Conservation (phyloP, 176 grass and related monocot genomes). For the Eleusine coracana region DNA sequence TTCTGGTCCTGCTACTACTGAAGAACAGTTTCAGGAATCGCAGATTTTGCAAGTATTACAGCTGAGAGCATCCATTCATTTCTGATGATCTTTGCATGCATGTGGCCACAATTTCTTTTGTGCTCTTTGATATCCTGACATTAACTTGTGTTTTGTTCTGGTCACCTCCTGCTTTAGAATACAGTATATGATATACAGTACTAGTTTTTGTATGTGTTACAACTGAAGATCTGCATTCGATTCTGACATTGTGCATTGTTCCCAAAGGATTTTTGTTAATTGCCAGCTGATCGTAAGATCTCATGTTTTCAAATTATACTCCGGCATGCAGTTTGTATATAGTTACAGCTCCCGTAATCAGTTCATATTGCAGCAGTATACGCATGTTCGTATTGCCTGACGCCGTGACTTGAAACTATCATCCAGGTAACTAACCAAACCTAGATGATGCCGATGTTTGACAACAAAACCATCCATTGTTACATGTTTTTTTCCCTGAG, state of each 20-base stretch:
- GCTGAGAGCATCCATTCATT: neutral
- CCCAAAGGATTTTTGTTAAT: neutral
- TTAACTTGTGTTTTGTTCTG: neutral
- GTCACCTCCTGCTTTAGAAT: neutral
- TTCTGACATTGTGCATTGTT: neutral
- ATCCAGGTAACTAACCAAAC: no score
- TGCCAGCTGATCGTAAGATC: neutral
- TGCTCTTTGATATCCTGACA: neutral
- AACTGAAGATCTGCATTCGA: neutral
- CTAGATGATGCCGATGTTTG: no score
- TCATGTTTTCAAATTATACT: neutral
- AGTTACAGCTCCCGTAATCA: no score
- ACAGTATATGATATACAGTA: neutral
- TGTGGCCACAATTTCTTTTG: neutral
- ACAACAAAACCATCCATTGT: no score
- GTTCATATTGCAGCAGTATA: no score
- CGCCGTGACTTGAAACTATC: no score
- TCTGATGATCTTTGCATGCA: slow-evolving; percentile 7
- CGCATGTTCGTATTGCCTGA: no score
- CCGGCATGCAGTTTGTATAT: no score
- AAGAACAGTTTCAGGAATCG: neutral
- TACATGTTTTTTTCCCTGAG: no score
- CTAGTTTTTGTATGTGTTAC: neutral
- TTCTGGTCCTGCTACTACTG: neutral
- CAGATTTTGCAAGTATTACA: neutral